phyloP scores from a whole-genome alignment of 208 protist species.

The Acanthamoeba culbertsoni region DNA sequence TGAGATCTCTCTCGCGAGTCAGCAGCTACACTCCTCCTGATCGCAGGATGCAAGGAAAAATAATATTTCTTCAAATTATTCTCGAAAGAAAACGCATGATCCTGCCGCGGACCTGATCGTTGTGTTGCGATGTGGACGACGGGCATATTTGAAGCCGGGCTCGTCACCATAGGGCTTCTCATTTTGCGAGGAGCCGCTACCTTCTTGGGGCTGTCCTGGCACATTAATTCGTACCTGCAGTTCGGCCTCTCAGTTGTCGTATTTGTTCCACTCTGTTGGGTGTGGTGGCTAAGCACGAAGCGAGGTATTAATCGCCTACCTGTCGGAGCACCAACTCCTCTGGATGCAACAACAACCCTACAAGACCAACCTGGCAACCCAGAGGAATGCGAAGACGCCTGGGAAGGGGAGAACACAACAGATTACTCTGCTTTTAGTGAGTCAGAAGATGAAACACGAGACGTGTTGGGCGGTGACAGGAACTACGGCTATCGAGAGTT shows the following conservation, averaged over 20 bases:
- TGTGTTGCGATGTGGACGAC: conserved; percentile 7
- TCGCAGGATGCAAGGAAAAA: no score
- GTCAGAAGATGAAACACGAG: background rate
- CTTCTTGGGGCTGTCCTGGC: conserved; percentile 7
- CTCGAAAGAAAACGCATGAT: no score
- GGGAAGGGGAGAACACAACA: background rate
- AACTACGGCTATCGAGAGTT: background rate
- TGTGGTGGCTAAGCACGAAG: conserved; percentile 41
- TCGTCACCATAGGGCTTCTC: conserved; percentile 15
- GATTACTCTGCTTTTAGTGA: no score
- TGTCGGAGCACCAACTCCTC: background rate
- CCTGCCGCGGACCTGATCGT: no score
- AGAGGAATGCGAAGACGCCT: background rate
- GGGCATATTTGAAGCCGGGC: conserved; percentile 16
- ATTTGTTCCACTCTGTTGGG: background rate
- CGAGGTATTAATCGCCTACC: background rate
- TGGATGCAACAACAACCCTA: background rate
- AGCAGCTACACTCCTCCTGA: no score
- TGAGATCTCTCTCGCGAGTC: no score
- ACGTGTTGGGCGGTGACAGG: no score
- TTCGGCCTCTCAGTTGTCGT: background rate
- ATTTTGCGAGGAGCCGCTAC: background rate
- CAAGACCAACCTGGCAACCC: background rate
- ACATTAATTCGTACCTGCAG: conserved; percentile 6
- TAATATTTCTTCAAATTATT: no score